Percentiles rank a stretch among this genome's conserved stretches.
Evolutionary conservation across 176 grass and related monocot species (phyloP).

Genomic region (Eragrostis curvula): DNA sequence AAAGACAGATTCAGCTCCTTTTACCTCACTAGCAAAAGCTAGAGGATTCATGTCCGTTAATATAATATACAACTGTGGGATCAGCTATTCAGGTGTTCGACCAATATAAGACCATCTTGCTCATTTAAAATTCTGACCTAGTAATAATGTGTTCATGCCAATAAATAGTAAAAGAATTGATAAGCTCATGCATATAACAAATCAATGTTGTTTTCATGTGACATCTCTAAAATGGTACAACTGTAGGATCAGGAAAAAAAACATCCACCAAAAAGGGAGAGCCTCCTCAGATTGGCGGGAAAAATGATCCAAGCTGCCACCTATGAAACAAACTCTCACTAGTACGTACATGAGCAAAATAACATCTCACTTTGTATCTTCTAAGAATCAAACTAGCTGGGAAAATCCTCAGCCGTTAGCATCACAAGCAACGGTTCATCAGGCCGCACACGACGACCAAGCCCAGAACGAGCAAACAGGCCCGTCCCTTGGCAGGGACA

Average conservation of each 20-base stretch:
- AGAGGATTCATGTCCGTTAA: no score
- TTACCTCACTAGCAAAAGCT: no score
- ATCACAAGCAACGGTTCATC: slow-evolving; percentile 43
- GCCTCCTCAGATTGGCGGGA: neutral
- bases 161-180: no score
- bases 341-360: no score
- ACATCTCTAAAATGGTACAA: neutral
- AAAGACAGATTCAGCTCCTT: no score
- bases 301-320: neutral
- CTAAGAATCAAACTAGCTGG: neutral
- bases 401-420: no score
- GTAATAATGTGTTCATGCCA: no score
- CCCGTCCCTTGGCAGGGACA: no score
- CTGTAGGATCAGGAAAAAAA: neutral
- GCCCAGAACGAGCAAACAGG: slow-evolving; percentile 50
- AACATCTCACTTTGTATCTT: neutral
- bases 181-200: neutral
- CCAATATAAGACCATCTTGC: no score
- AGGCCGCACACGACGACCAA: slow-evolving; percentile 68
- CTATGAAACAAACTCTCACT: neutral
- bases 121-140: no score
- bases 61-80: no score
- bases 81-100: no score
- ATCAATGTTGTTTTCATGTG: neutral
- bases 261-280: neutral